Base-by-base conservation (phyloP, 805 yeast genomes). In the Zygoascus flipseniorum region DNA sequence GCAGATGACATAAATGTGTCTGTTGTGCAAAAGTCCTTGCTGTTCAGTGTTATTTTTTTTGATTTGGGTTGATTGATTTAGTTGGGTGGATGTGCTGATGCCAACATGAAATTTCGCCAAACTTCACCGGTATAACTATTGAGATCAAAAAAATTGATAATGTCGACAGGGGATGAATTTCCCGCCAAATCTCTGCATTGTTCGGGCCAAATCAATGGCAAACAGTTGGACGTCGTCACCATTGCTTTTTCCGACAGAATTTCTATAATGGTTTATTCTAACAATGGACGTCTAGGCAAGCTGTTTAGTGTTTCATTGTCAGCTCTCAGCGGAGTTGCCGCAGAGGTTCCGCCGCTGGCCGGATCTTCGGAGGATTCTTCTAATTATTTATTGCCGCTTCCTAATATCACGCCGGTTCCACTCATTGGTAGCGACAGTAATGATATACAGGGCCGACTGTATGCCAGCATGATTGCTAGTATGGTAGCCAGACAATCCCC, bases 381-480 rank as follows among this genome's bases (percentile, higher is more conserved):
- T n/a, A 46, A 32, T 20, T 55, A 57, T 43, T 48, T 60, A 23
- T 43, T 57, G 31, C 65, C 65, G 2, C 51, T 62, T 23, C 57
- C 64, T 18, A 59, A 61, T 50, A 48, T 62, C 47, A 59, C 58
- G 2, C 62, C 65, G 5, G 52, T 56, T 55, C 51, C 63, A 5
- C 50, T 62, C 28, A 32, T 61, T 10, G 64, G 64, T 11, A 61
- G 61, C 6, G 42, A 19, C 16, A 47, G 55, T 6, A 56, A 52
- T 19, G 70, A 65, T 46, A 56, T 60, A 1, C 52, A 54, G 1
- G 69, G 69, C 8, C 50, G 58, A 32, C 53, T 68, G 10, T 68
- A 66, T 42, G 66, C 71, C 8, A 55, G 63, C 23, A 58, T 60
- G 51, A 57, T 68, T 13, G 69, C 68, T 5, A 63, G 70, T 8